phyloP scores from a whole-genome alignment of 139 green algal species.

The Mesotaenium endlicherianum region DNA sequence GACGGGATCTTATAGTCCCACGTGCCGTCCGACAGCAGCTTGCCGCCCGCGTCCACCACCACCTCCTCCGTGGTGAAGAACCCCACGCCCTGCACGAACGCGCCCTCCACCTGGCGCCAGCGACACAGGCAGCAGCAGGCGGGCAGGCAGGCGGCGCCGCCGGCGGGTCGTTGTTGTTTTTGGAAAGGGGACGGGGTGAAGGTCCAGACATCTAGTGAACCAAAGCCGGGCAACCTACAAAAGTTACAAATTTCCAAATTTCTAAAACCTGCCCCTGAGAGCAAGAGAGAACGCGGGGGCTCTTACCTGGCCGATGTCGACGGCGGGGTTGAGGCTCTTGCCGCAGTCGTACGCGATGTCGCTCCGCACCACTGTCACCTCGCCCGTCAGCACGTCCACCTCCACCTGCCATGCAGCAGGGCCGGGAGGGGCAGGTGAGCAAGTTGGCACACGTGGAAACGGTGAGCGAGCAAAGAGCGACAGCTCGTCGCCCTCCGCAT shows the following conservation, averaged over 20 bases:
- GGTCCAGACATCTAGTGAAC: no score
- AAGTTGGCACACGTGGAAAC: no score
- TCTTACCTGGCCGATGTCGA: conserved; percentile 68
- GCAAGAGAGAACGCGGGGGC: neutral
- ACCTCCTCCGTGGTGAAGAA: conserved; percentile 82
- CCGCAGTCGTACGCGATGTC: conserved; percentile 56
- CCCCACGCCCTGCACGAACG: conserved; percentile 22
- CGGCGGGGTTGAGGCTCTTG: conserved; percentile 62
- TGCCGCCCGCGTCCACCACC: conserved; percentile 1
- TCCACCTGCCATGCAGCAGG: conserved; percentile 55
- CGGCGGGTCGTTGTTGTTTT: no score
- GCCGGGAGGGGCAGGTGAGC: no score
- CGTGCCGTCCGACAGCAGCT: conserved; percentile 30
- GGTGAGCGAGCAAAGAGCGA: no score
- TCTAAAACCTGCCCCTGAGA: no score
- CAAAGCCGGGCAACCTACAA: no score
- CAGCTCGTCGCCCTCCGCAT: no score
- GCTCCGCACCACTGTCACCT: neutral
- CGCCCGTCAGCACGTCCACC: conserved; percentile 62
- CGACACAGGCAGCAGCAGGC: no score
- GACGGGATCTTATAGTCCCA: conserved; percentile 37
- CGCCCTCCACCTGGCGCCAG: conserved; percentile 41
- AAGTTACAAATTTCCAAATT: no score
- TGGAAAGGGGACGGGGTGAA: no score
- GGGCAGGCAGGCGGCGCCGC: no score